phyloP scores from a whole-genome alignment of 352 stramenopile genomes.

The Globisporangium echinulatum region DNA sequence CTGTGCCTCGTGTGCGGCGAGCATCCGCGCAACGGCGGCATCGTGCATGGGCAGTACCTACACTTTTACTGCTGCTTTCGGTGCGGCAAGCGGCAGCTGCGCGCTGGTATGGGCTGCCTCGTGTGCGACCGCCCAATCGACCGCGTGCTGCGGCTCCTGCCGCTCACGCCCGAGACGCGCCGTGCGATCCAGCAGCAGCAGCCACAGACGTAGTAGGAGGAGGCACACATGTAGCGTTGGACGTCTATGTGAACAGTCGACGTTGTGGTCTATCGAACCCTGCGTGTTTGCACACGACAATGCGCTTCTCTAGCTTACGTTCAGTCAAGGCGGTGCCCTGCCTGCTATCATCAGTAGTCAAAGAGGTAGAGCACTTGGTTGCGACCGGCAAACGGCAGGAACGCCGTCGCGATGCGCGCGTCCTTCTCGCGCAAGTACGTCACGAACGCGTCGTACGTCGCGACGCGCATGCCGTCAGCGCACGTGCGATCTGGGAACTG shows the following conservation, averaged over 20 bases:
- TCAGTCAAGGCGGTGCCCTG: not conserved
- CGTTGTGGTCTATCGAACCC: not conserved
- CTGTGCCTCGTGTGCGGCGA: conserved; percentile 62
- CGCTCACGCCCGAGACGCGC: conserved; percentile 47
- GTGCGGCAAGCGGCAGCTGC: conserved; percentile 63
- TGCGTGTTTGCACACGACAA: not conserved
- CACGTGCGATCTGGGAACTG: conserved; percentile 81
- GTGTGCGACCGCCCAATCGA: conserved; percentile 81
- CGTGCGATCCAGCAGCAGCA: conserved; percentile 32
- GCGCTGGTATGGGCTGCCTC: conserved; percentile 44
- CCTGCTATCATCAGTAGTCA: conserved; percentile 22
- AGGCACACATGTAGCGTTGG: too few relatives aligned
- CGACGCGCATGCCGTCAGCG: conserved; percentile 52
- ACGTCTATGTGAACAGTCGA: too few relatives aligned
- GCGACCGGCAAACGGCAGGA: conserved; percentile 73
- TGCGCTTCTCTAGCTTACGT: not conserved
- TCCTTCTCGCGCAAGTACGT: conserved; percentile 80
- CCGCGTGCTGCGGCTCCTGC: conserved; percentile 61
- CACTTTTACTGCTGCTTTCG: conserved; percentile 80
- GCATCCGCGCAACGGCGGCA: conserved; percentile 50
- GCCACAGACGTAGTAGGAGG: conserved; percentile 2
- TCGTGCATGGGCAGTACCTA: conserved; percentile 75
- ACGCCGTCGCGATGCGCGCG: conserved; percentile 44
- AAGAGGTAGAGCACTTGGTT: conserved; percentile 85
- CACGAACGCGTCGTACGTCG: conserved; percentile 80